These are phyloP conservation scores for Plasmopara viticola DNA, from an alignment of 352 stramenopile genomes.

Conservation along the genomic window DNA sequence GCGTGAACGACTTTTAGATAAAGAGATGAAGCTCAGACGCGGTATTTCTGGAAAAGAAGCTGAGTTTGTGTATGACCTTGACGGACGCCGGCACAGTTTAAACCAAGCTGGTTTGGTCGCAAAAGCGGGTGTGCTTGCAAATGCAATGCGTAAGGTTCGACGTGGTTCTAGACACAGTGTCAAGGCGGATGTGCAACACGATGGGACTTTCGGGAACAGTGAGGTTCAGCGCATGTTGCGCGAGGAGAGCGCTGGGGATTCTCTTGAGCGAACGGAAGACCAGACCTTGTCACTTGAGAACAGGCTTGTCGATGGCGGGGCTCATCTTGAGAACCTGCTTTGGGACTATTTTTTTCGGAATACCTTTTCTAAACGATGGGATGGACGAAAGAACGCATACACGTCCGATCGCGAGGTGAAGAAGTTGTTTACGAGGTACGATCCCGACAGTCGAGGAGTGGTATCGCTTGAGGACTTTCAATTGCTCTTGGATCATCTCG, in stretches of 20 bases:
- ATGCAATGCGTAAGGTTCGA: conserved; percentile 50
- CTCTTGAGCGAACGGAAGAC: conserved; percentile 24
- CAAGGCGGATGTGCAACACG: conserved; percentile 36
- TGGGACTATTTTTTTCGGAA: conserved; percentile 58
- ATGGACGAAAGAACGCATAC: conserved; percentile 24
- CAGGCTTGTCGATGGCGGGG: conserved; percentile 41
- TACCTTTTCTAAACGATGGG: conserved; percentile 57
- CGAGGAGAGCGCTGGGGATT: conserved; percentile 18
- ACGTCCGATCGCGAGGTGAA: conserved; percentile 15
- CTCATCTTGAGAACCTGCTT: conserved; percentile 45
- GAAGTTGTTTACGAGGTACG: conserved; percentile 43
- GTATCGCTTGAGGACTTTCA: conserved; percentile 41
- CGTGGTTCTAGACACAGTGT: conserved; percentile 22
- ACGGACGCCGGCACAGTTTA: conserved; percentile 40
- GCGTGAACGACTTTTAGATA: too few relatives aligned
- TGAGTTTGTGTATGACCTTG: conserved; percentile 53
- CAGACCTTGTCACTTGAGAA: conserved; percentile 39
- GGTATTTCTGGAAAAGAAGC: conserved; percentile 5
- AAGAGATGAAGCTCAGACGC: too few relatives aligned
- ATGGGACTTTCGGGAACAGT: conserved; percentile 27
- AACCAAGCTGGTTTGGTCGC: conserved; percentile 23
- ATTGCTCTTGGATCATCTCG: conserved; percentile 43
- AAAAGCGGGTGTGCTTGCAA: conserved; percentile 29
- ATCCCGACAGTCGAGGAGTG: conserved; percentile 29
- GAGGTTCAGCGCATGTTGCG: conserved; percentile 40